These are phyloP conservation scores for Aspergillus fumigatiaffinis DNA, from an alignment of 2,329 filamentous ascomycete species.

Conservation along the genomic window DNA sequence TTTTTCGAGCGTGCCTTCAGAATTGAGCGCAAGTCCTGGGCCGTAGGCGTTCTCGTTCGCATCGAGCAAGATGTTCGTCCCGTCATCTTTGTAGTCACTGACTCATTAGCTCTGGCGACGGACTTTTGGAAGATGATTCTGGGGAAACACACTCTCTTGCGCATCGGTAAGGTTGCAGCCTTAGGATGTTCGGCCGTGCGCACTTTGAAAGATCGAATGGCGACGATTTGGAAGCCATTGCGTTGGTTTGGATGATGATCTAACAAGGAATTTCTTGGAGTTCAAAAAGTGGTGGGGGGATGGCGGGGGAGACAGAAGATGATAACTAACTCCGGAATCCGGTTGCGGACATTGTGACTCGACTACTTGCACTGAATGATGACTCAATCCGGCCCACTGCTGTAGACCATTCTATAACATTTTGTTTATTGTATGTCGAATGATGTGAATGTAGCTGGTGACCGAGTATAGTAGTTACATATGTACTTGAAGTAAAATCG, in stretches of 20 bases:
- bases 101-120: slow-evolving; percentile 22
- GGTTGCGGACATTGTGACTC: slow-evolving; percentile 9
- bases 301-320: slow-evolving; percentile 15
- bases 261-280: slow-evolving; percentile 3
- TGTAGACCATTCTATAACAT: not conserved
- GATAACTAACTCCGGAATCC: slow-evolving; percentile 11
- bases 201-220: slow-evolving; percentile 71
- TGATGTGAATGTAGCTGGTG: not conserved
- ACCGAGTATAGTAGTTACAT: slow-evolving; percentile 9
- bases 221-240: slow-evolving; percentile 40
- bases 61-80: slow-evolving; percentile 90
- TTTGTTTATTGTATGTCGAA: not conserved
- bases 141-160: slow-evolving; percentile 65
- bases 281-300: slow-evolving; percentile 14
- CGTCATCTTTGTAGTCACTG: slow-evolving; percentile 98
- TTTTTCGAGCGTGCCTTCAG: slow-evolving; percentile 47
- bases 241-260: slow-evolving; percentile 12
- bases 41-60: slow-evolving; percentile 98
- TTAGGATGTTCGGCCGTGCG: slow-evolving; percentile 71
- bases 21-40: slow-evolving; percentile 62
- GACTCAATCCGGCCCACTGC: not conserved
- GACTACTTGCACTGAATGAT: not conserved
- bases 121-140: slow-evolving; percentile 3
- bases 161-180: slow-evolving; percentile 74
- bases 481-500: slow-evolving; percentile 5